These are phyloP conservation scores for Apophysomyces variabilis DNA, from an alignment of 371 early-diverging fungal genomes.

Conservation along the genomic window DNA sequence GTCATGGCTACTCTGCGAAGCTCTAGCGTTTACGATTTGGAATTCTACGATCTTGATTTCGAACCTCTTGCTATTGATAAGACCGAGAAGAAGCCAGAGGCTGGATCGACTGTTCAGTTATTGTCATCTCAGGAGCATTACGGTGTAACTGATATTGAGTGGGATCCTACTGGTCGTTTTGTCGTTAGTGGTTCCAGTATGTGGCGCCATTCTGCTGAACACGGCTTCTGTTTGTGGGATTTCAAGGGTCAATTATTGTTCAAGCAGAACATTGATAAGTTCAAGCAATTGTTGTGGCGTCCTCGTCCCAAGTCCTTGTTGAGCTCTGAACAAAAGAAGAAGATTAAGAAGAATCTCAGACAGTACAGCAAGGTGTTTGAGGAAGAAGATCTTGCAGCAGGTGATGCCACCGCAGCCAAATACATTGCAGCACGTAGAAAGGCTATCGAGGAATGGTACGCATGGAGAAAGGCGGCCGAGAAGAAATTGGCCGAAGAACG, in stretches of 20 bases:
- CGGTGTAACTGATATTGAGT: constrained; percentile 93
- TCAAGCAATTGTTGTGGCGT: constrained; percentile 96
- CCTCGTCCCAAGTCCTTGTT: constrained; percentile 91
- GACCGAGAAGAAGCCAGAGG: constrained; percentile 58
- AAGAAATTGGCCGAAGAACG: constrained; percentile 64
- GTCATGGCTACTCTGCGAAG: constrained; percentile 89
- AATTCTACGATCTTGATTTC: constrained; percentile 94
- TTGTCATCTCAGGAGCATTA: constrained; percentile 88
- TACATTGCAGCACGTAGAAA: constrained; percentile 76
- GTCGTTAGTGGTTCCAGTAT: constrained; percentile 85
- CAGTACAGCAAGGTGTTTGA: constrained; percentile 90
- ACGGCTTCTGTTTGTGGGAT: constrained; percentile 93
- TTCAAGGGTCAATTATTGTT: constrained; percentile 84
- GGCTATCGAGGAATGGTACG: constrained; percentile 78
- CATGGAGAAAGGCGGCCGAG: constrained; percentile 75
- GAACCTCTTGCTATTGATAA: constrained; percentile 55
- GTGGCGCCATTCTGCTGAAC: constrained; percentile 85
- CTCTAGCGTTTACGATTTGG: constrained; percentile 79
- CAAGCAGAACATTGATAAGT: constrained; percentile 77
- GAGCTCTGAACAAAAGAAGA: constrained; percentile 78
- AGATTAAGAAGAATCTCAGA: constrained; percentile 90
- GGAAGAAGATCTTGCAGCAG: constrained; percentile 78
- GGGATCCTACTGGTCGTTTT: constrained; percentile 98
- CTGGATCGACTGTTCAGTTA: constrained; percentile 56
- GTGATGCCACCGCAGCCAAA: constrained; percentile 73